Conservation (phyloP, 805 yeast species). For the Metschnikowia picachoensis region DNA sequence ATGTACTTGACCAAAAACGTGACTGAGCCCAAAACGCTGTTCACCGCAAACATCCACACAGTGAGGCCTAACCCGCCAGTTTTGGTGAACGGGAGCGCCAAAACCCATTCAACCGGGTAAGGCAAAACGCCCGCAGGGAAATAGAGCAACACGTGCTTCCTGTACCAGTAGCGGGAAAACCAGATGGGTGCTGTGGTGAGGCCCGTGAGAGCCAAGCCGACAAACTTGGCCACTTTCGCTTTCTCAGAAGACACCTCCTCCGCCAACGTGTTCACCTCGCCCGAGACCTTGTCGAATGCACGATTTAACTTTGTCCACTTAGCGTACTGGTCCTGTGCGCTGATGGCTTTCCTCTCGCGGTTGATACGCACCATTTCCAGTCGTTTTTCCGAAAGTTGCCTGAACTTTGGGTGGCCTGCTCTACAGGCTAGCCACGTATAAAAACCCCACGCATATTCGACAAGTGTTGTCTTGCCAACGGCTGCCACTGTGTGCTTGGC, state of each 20-base stretch:
- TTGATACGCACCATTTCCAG: conserved; percentile 45
- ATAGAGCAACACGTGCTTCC: conserved; percentile 54
- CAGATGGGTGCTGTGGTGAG: conserved; percentile 46
- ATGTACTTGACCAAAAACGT: conserved; percentile 16
- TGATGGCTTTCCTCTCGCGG: conserved; percentile 53
- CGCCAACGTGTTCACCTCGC: conserved; percentile 45
- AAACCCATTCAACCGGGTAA: conserved; percentile 45
- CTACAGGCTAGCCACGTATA: conserved; percentile 32
- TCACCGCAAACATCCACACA: conserved; percentile 49
- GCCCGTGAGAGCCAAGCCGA: conserved; percentile 34
- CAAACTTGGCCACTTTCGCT: conserved; percentile 27
- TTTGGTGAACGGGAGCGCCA: conserved; percentile 64
- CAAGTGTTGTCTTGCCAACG: conserved; percentile 33
- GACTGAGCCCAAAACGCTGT: conserved; percentile 23
- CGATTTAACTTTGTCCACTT: conserved; percentile 93
- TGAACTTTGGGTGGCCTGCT: conserved; percentile 30
- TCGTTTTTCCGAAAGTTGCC: conserved; percentile 25
- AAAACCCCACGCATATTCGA: conserved; percentile 36
- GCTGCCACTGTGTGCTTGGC: conserved; percentile 26
- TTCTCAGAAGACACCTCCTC: conserved; percentile 35
- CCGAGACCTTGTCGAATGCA: conserved; percentile 52
- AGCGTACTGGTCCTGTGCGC: conserved; percentile 93
- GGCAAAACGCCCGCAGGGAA: conserved; percentile 61
- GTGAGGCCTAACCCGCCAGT: conserved; percentile 59
- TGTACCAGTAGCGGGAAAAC: conserved; percentile 47